A percentile compares a stretch with the other conserved stretches of the same genome.
Conservation (phyloP, 2,329 filamentous ascomycete genomes). For the Phaeomoniella chlamydospora region DNA sequence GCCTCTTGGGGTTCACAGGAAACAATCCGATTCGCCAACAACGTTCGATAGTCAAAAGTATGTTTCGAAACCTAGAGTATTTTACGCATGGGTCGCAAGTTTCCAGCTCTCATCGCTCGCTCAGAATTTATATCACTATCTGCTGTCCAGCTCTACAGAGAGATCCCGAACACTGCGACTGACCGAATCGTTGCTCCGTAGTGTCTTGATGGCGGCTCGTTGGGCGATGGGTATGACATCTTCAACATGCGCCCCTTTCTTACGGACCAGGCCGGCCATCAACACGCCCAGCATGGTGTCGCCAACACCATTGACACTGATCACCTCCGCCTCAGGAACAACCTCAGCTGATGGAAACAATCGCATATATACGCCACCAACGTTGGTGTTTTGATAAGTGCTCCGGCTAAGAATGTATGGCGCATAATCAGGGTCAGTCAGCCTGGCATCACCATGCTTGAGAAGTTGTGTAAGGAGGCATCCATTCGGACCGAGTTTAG, state of each 20-base stretch:
- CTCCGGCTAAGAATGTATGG: conserved; percentile 59
- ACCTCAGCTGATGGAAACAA: conserved; percentile 53
- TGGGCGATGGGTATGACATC: conserved; percentile 68
- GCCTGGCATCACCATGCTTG: conserved; percentile 47
- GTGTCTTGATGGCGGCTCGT: conserved; percentile 60
- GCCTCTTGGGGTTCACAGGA: too few species aligned
- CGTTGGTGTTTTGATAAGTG: conserved; percentile 34
- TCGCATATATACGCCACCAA: conserved; percentile 77
- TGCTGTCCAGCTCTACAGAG: not conserved
- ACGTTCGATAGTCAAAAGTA: too few species aligned
- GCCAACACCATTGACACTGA: conserved; percentile 87
- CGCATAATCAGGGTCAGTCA: conserved; percentile 47
- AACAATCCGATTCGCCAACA: too few species aligned
- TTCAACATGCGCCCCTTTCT: conserved; percentile 33
- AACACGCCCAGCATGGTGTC: conserved; percentile 84
- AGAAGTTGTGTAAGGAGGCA: conserved; percentile 65
- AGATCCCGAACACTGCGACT: not conserved
- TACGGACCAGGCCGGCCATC: conserved; percentile 59
- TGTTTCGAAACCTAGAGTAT: too few species aligned
- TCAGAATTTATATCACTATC: too few species aligned
- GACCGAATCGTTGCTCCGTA: conserved; percentile 66
- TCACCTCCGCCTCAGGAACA: conserved; percentile 47
- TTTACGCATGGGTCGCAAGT: too few species aligned
- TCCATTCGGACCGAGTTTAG: conserved; percentile 65
- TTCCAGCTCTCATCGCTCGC: too few species aligned